phyloP scores from a whole-genome alignment of 176 grass and related monocot genomes.

The Triticum urartu region DNA sequence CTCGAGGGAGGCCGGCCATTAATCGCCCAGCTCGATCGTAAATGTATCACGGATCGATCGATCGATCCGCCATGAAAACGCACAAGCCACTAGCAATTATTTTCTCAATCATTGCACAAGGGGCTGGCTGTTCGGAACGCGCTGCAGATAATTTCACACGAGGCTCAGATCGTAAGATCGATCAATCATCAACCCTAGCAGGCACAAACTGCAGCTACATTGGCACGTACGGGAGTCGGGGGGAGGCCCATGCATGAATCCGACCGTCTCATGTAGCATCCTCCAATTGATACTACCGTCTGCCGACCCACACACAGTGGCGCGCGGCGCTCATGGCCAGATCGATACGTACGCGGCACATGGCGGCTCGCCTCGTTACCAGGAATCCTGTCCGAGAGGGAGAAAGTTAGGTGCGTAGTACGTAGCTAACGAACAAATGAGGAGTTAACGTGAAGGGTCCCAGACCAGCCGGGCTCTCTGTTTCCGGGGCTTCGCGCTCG shows the following conservation, averaged over 20 bases:
- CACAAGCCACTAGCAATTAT: not conserved
- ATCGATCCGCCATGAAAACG: not conserved
- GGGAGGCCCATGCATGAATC: not conserved
- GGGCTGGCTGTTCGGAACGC: too few relatives aligned
- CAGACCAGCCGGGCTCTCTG: not conserved
- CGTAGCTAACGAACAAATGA: conserved; percentile 32
- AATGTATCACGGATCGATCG: not conserved
- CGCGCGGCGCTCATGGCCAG: not conserved
- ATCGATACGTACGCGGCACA: conserved; percentile 21
- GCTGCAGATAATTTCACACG: not conserved
- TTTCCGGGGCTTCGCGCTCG: not conserved
- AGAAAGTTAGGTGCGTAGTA: not conserved
- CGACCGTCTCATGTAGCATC: not conserved
- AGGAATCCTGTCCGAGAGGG: conserved; percentile 42
- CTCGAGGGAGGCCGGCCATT: not conserved
- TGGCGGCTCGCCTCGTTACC: conserved; percentile 34
- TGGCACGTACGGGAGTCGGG: not conserved
- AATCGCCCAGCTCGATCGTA: not conserved
- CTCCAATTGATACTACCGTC: not conserved
- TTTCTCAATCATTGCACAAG: conserved; percentile 28
- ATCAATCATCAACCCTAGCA: not conserved
- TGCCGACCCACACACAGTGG: not conserved
- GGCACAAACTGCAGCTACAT: not conserved
- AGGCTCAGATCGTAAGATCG: not conserved
- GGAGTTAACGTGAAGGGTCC: conserved; percentile 32